A percentile compares a stretch with the other conserved stretches of the same genome.
Evolutionary conservation across 148 eudicot species (phyloP).

Genomic region (Heliamphora exappendiculata): DNA sequence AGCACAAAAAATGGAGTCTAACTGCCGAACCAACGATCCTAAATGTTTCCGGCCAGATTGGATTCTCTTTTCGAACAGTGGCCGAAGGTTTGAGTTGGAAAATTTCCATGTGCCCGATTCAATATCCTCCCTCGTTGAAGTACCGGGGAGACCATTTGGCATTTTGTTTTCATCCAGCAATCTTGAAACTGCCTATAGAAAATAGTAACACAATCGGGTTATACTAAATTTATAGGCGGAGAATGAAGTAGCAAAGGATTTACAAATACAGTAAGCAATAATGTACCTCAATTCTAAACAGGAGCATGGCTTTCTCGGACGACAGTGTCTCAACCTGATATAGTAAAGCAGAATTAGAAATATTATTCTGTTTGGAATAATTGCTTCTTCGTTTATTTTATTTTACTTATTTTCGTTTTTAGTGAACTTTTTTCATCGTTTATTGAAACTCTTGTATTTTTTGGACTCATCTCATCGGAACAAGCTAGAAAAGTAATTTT

Average conservation of each 20-base stretch:
- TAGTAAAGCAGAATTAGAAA: conserved; percentile 16
- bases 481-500: too few relatives aligned
- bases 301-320: conserved; percentile 81
- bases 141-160: conserved; percentile 25
- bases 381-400: too few relatives aligned
- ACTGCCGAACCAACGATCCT: conserved; percentile 67
- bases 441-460: too few relatives aligned
- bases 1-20: conserved; percentile 68
- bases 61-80: conserved; percentile 50
- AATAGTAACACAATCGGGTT: neutral
- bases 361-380: neutral
- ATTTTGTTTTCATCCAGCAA: conserved; percentile 62
- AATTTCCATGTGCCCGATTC: conserved; percentile 48
- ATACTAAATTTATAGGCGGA: too few relatives aligned
- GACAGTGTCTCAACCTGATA: conserved; percentile 84
- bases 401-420: too few relatives aligned
- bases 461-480: too few relatives aligned
- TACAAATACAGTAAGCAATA: too few relatives aligned
- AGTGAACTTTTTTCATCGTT: too few relatives aligned
- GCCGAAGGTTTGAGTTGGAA: conserved; percentile 47
- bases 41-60: conserved; percentile 71
- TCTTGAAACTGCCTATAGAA: conserved; percentile 65
- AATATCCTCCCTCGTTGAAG: conserved; percentile 37
- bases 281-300: conserved; percentile 77
- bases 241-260: too few relatives aligned